phyloP scores from a whole-genome alignment of 2,329 filamentous ascomycete genomes.

The Byssothecium circinans region DNA sequence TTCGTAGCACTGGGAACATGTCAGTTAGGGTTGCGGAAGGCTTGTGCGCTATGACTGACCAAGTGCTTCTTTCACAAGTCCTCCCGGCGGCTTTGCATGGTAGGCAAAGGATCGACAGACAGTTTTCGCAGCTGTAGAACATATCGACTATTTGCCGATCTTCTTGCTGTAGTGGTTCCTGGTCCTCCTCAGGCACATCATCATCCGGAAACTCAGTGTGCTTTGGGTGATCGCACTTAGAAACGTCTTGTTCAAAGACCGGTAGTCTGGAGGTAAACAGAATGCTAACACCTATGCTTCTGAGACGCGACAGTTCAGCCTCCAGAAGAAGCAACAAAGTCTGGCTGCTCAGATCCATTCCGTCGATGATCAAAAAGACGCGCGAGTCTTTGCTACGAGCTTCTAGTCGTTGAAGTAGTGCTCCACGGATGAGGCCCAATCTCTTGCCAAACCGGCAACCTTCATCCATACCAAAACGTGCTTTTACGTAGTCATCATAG shows the following conservation, averaged over 20 bases:
- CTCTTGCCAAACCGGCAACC: background rate
- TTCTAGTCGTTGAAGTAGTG: constrained; percentile 10
- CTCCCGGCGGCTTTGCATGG: constrained; percentile 8
- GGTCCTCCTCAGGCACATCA: background rate
- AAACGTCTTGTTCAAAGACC: constrained; percentile 9
- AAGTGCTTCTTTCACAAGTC: constrained; percentile 10
- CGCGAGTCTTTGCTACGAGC: background rate
- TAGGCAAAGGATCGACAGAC: constrained; percentile 10
- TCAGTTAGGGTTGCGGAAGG: background rate
- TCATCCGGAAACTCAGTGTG: constrained; percentile 2
- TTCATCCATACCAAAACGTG: background rate
- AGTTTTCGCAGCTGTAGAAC: constrained; percentile 11
- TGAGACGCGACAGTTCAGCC: constrained; percentile 13
- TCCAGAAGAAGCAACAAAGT: constrained; percentile 16
- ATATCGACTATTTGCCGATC: constrained; percentile 2
- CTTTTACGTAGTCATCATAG: background rate
- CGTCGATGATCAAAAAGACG: constrained; percentile 22
- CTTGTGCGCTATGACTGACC: background rate
- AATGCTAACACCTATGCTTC: constrained; percentile 10
- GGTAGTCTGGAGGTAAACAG: constrained; percentile 20
- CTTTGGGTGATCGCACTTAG: constrained; percentile 12
- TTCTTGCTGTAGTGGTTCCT: background rate
- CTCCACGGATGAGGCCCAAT: constrained; percentile 7
- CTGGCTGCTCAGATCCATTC: constrained; percentile 18
- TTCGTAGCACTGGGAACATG: constrained; percentile 1